These are phyloP conservation scores for Akanthomyces uredinophilus DNA, from an alignment of 2,329 filamentous ascomycete species.

Conservation along the genomic window DNA sequence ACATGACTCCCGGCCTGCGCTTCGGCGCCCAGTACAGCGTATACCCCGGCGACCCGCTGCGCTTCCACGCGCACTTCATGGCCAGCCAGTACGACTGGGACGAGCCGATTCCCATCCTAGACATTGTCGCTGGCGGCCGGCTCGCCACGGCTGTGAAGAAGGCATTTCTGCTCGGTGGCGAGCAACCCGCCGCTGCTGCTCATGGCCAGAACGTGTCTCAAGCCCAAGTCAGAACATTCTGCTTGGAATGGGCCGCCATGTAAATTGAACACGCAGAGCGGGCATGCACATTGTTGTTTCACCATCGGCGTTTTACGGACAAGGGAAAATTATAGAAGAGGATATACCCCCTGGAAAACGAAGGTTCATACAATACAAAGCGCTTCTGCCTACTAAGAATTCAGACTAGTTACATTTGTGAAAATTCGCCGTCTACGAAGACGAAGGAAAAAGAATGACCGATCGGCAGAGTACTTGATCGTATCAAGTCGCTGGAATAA, in stretches of 20 bases:
- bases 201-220: conserved; percentile 24
- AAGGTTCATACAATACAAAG: background rate
- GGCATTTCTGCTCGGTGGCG: conserved; percentile 79
- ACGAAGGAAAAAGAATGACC: background rate
- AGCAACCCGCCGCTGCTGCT: conserved; percentile 31
- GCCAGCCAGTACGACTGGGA: conserved; percentile 84
- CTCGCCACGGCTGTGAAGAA: conserved; percentile 96
- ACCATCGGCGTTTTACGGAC: background rate
- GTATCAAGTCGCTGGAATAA: background rate
- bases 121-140: conserved; percentile 79
- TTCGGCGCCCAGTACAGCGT: conserved; percentile 94
- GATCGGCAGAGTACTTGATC: background rate
- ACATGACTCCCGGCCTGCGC: conserved; percentile 82
- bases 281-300: background rate
- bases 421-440: too few species aligned
- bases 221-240: conserved; percentile 63
- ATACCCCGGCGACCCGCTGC: conserved; percentile 89
- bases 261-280: conserved; percentile 36
- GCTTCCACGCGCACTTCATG: conserved; percentile 94
- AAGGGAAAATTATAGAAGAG: background rate
- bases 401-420: background rate
- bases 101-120: conserved; percentile 75
- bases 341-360: background rate
- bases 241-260: conserved; percentile 92
- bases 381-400: background rate